Base-by-base conservation (phyloP, 164 flowering plant genomes). In the Umbilicus rupestris region DNA sequence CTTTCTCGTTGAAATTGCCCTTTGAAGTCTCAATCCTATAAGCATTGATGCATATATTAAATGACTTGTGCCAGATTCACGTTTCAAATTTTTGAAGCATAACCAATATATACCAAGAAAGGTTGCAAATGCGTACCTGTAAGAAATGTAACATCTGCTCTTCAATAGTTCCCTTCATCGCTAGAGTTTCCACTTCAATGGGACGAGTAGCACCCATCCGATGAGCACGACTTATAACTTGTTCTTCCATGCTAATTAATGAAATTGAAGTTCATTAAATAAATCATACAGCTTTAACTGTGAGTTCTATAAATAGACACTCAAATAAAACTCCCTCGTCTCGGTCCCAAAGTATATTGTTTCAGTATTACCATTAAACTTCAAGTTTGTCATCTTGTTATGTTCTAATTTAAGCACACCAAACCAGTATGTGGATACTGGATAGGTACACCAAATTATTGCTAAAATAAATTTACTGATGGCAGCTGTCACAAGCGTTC, bases 201-300 rank as follows among this genome's bases (percentile, higher is more conserved):
- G 97, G 96, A 70, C 94, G 96, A 67, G 82, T 81, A 63, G 99
- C 99, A 77, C 99, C 99, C 99, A 94, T 91, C 37, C 97, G 82
- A 79, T 94, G 99, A 79, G 99, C 99, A 67, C 99, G 97, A 82
- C 99, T 91, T 42, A 94, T 89, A 52, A 94, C 99, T 78, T 94
- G 99, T 77, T 94, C 99, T 81, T 94, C 99, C 95, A 91, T 80
- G 78, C 98, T 94, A 81, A 63, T 64, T 39, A 78, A 55, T 55
- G 17, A 49, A 69, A 22, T 70, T 44, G 29, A 39, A 68, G 28
- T 71, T 58, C 57, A 73, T 62, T 22, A 46, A 72, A 69, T 3
- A 64, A 45, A 65, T 17, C 45, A 64, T 29, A 10, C 63, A 33
- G 22, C 4, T 20, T 22, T 37, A 3, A 39, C 65, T 37, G 29